A percentile compares a stretch with the other conserved stretches of the same genome.
phyloP scores from a whole-genome alignment of 345 rosid species.

The Anastatica hierochuntica region DNA sequence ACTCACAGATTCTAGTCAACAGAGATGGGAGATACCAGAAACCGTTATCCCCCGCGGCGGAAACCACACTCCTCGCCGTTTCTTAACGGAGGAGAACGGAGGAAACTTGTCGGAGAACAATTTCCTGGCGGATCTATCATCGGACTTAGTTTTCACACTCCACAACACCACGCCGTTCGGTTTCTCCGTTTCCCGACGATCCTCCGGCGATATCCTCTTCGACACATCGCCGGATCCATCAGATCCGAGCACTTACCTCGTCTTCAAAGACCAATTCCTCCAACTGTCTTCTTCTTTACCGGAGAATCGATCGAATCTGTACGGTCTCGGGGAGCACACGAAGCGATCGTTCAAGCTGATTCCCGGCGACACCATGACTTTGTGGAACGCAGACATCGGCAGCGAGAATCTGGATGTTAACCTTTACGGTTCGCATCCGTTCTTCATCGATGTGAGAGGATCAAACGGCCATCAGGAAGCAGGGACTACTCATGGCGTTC shows the following conservation, averaged over 20 bases:
- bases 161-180: slow-evolving; percentile 50
- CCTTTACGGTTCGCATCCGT: slow-evolving; percentile 76
- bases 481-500: slow-evolving; percentile 52
- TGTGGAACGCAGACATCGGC: slow-evolving; percentile 49
- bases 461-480: slow-evolving; percentile 26
- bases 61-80: slow-evolving; percentile 10
- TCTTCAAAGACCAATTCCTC: slow-evolving; percentile 72
- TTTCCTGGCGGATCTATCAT: slow-evolving; percentile 21
- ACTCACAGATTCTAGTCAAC: slow-evolving; percentile 33
- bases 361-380: slow-evolving; percentile 28
- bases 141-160: slow-evolving; percentile 51
- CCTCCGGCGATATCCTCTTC: slow-evolving; percentile 60
- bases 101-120: background rate
- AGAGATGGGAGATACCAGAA: slow-evolving; percentile 58
- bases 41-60: slow-evolving; percentile 36
- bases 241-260: slow-evolving; percentile 28
- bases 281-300: slow-evolving; percentile 57
- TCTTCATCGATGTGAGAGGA: slow-evolving; percentile 55
- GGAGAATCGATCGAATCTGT: slow-evolving; percentile 32
- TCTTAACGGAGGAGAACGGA: background rate
- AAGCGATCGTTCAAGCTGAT: slow-evolving; percentile 38
- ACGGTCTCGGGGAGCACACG: slow-evolving; percentile 79
- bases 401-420: slow-evolving; percentile 34
- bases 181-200: slow-evolving; percentile 44
- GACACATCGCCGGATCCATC: slow-evolving; percentile 30